Evolutionary conservation across 78 protist species (phyloP), one percentile per base, ranked within the genome.

Genomic region (Dictyostelium purpureum): DNA sequence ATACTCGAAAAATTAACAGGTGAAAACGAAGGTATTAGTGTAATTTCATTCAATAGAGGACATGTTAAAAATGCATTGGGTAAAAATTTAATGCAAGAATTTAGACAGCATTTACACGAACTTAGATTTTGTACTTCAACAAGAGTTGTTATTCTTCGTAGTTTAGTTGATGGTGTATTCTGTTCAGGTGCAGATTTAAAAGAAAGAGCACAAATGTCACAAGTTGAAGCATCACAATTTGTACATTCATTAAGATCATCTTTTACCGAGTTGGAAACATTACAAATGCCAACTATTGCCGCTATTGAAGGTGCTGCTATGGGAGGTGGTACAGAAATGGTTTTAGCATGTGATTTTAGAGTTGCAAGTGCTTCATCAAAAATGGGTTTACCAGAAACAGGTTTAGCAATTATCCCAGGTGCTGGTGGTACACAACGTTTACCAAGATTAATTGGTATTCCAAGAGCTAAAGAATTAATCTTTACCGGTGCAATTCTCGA

Each of bases 111-210:
- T 35, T 51, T 74, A 33, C 14, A 35, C 18, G 45, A 51, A 43
- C 79, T 94, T 21, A 81, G 90, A 38, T 89, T 77, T 45, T 76
- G 73, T 37, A 31, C 70, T n/a, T 40, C 49, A 11, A 74, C 87
- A 6, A 37, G 94, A 35, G 95, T 81, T 2, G 81, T 95, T 2
- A 35, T 96, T 11, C 31, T 96, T 14, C 45, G 66, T 6, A 49
- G 81, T 51, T 12, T 38, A 6, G 87, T 91, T 9, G 83, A 31
- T 14, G 87, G 81, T n/a, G 95, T 95, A 26, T 98, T 98, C 74
- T 96, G 98, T 51, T 98, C 99, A 4, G 99, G 99, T 28, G 99
- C 99, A 4, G 99, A 98, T 67, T 79, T 97, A 40, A 97, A 97
- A 65, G 99, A 97, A 42, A 94, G 99, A n/a, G 66, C 82, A 31